Conservation (phyloP, 2,329 filamentous ascomycete species). For the Penicillium sp. region DNA sequence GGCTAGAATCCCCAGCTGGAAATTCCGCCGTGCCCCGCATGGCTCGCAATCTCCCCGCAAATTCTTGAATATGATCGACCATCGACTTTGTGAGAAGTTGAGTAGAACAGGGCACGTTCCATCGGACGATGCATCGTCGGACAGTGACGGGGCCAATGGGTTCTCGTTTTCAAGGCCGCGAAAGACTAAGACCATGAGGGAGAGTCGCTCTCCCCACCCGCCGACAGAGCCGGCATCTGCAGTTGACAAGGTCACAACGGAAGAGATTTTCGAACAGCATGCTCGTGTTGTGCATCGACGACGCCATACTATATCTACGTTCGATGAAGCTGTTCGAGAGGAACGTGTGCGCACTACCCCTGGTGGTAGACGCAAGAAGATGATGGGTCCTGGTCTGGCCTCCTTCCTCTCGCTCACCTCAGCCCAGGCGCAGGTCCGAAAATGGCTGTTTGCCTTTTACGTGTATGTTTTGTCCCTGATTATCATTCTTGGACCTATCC, state of each 20-base stretch:
- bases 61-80: slow-evolving; percentile 43
- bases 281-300: slow-evolving; percentile 21
- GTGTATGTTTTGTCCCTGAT: slow-evolving; percentile 67
- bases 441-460: slow-evolving; percentile 79
- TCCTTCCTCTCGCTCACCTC: slow-evolving; percentile 79
- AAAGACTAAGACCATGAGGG: slow-evolving; percentile 25
- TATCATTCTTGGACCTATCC: slow-evolving; percentile 69
- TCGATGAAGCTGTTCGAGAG: slow-evolving; percentile 32
- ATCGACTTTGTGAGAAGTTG: slow-evolving; percentile 50
- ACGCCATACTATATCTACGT: slow-evolving; percentile 55
- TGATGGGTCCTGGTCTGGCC: slow-evolving; percentile 62
- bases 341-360: slow-evolving; percentile 50
- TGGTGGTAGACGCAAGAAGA: slow-evolving; percentile 64
- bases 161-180: slow-evolving; percentile 37
- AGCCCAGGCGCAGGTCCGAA: slow-evolving; percentile 70
- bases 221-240: slow-evolving; percentile 19
- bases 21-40: slow-evolving; percentile 63
- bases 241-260: slow-evolving; percentile 23
- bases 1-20: slow-evolving; percentile 87
- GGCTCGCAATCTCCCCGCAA: slow-evolving; percentile 36
- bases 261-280: slow-evolving; percentile 25
- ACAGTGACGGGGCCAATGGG: slow-evolving; percentile 36
- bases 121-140: slow-evolving; percentile 37
- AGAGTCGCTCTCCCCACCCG: slow-evolving; percentile 15
- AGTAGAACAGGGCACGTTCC: slow-evolving; percentile 35